phyloP scores from a whole-genome alignment of 2,329 filamentous ascomycete genomes.

The Juglanconis oblonga region DNA sequence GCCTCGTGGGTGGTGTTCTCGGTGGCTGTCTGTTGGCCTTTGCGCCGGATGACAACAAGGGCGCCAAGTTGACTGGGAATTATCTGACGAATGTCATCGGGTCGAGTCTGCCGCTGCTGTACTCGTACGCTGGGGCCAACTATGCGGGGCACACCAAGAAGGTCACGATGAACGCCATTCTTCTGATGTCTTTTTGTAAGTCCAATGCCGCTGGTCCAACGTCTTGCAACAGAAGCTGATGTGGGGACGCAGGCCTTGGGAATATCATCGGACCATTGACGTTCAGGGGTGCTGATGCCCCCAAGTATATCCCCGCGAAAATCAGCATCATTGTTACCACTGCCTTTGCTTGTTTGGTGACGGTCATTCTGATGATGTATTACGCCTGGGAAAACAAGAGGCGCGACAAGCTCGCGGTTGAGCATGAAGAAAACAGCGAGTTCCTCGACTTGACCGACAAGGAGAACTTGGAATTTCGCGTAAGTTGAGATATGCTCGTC shows the following conservation, averaged over 20 bases:
- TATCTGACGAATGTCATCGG: constrained; percentile 38
- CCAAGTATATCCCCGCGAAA: constrained; percentile 39
- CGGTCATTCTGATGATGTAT: constrained; percentile 14
- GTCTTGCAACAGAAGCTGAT: not conserved
- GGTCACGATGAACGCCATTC: constrained; percentile 31
- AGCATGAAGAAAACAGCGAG: constrained; percentile 26
- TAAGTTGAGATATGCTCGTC: not conserved
- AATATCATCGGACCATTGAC: constrained; percentile 40
- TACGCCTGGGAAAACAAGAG: constrained; percentile 18
- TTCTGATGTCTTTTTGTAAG: constrained; percentile 35
- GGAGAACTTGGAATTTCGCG: constrained; percentile 28
- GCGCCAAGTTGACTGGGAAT: constrained; percentile 34
- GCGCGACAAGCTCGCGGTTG: constrained; percentile 12
- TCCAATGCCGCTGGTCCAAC: not conserved
- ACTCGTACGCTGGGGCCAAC: constrained; percentile 32
- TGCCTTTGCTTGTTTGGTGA: constrained; percentile 18
- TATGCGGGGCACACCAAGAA: constrained; percentile 35
- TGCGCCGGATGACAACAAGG: constrained; percentile 27
- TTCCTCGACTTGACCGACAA: constrained; percentile 31
- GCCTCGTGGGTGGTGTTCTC: constrained; percentile 32
- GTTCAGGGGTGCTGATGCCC: constrained; percentile 33
- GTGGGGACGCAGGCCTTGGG: constrained; percentile 29
- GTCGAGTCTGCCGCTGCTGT: constrained; percentile 34
- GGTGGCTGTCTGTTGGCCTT: constrained; percentile 37
- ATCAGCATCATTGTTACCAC: constrained; percentile 35